Base-by-base conservation (phyloP, 306 rosid genomes). In the Begonia fuchsioides region DNA sequence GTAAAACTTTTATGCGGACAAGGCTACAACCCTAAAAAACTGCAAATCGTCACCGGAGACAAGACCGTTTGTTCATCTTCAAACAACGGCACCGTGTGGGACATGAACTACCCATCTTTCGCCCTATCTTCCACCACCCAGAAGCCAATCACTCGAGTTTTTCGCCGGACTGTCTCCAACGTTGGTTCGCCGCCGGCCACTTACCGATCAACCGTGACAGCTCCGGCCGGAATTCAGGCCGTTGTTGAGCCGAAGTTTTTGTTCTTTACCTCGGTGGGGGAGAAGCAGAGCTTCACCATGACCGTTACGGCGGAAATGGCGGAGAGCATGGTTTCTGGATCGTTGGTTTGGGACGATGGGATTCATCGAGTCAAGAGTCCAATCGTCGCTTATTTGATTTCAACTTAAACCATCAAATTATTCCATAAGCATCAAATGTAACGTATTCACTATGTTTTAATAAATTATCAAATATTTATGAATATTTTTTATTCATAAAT, bases 21-120 rank as follows among this genome's bases (percentile, higher is more conserved):
- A 1, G 78, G 80, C 2, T 62, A 72, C 13, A 40, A n/a, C 38
- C 19, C 75, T 38, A 61, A n/a, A 20, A 18, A 41, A 44, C 14
- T 72, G 49, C 58, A 43, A 20, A 17, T 2, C 3, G 0, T 67
- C 15, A 13, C 61, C 0, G 56, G 64, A 1, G 59, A 66, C n/a
- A 52, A 58, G 9, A 43, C 13, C 3, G 54, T 32, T 11, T 32
- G 15, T 15, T 62, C 67, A 11, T 11, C 62, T 6, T 38, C 39
- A 9, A 10, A 5, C 15, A 2, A 40, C 3, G 44, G 8, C 51
- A 32, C 62, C 12, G 56, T 40, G 13, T 58, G 51, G 10, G 74
- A 73, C 35, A 39, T 81, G 3, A 81, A 81, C 44, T 81, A 77
- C 38, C 76, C 85, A 2, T 72, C 79, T 0, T 65, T 77, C 26